Percentiles rank a stretch among this genome's conserved stretches.
These are phyloP conservation scores for Tricholoma saponaceum DNA, from an alignment of 768 basidiomycete species.

Conservation along the genomic window DNA sequence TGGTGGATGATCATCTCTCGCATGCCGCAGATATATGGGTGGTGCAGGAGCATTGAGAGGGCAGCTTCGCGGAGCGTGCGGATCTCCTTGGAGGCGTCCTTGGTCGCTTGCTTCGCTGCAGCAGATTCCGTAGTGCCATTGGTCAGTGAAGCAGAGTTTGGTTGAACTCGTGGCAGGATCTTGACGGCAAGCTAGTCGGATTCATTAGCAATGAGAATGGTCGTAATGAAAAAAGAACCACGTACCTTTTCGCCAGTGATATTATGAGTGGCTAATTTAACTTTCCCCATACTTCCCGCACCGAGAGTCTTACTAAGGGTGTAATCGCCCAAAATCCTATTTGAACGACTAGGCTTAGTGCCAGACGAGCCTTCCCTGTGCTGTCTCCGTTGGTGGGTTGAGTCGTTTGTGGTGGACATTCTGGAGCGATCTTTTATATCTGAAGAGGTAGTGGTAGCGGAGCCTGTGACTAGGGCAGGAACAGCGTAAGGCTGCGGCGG, in stretches of 20 bases:
- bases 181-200: conserved; percentile 89
- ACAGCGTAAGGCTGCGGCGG: conserved; percentile 53
- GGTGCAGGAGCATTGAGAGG: conserved; percentile 91
- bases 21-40: conserved; percentile 99
- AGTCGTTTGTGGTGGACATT: conserved; percentile 14
- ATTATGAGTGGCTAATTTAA: conserved; percentile 91
- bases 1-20: conserved; percentile 97
- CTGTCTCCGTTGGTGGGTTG: conserved; percentile 21
- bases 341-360: conserved; percentile 33
- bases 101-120: conserved; percentile 70
- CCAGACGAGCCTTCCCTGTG: conserved; percentile 23
- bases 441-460: conserved; percentile 25
- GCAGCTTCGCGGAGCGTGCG: conserved; percentile 95
- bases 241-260: conserved; percentile 88
- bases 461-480: conserved; percentile 6
- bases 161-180: conserved; percentile 87
- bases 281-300: conserved; percentile 98
- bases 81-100: conserved; percentile 95
- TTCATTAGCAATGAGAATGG: not conserved
- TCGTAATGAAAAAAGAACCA: conserved; percentile 13
- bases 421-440: conserved; percentile 31
- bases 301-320: conserved; percentile 95
- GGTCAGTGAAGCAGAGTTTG: conserved; percentile 45
- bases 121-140: conserved; percentile 42
- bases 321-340: conserved; percentile 86